A percentile compares a stretch with the other conserved stretches of the same genome.
Conservation (phyloP, 306 rosid species). For the Alnus rubra region DNA sequence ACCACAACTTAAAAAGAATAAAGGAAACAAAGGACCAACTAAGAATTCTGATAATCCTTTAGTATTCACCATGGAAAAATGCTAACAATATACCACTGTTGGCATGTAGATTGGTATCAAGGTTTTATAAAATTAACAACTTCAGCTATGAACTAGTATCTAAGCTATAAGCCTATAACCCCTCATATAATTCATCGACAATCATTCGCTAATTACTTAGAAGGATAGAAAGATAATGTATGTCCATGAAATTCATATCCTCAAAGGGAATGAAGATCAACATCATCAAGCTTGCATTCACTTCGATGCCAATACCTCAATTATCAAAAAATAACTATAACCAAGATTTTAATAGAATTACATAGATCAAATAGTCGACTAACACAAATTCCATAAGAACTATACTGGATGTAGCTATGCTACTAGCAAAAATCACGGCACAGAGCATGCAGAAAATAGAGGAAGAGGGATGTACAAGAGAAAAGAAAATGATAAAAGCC, state of each 20-base stretch:
- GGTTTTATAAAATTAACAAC: slow-evolving; percentile 20
- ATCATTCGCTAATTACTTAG: background rate
- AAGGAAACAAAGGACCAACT: slow-evolving; percentile 7
- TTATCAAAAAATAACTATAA: slow-evolving; percentile 1
- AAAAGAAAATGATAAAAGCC: slow-evolving; percentile 55
- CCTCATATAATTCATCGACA: slow-evolving; percentile 14
- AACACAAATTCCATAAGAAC: slow-evolving; percentile 22
- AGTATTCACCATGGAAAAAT: background rate
- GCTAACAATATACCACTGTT: slow-evolving; percentile 14
- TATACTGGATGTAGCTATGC: slow-evolving; percentile 23
- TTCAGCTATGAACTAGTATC: slow-evolving; percentile 5
- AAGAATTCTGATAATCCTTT: slow-evolving; percentile 1
- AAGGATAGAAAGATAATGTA: background rate
- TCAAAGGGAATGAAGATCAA: background rate
- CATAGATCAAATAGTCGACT: slow-evolving; percentile 21
- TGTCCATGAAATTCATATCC: background rate
- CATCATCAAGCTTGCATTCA: background rate
- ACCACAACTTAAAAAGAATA: background rate
- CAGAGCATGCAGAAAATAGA: slow-evolving; percentile 48
- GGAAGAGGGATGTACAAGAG: slow-evolving; percentile 62
- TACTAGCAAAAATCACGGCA: slow-evolving; percentile 35
- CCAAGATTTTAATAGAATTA: slow-evolving; percentile 20
- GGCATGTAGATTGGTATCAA: slow-evolving; percentile 20
- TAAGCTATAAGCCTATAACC: slow-evolving; percentile 27
- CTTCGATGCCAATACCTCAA: background rate